Base-by-base conservation (phyloP, 768 basidiomycete species). In the Collybia sordida region DNA sequence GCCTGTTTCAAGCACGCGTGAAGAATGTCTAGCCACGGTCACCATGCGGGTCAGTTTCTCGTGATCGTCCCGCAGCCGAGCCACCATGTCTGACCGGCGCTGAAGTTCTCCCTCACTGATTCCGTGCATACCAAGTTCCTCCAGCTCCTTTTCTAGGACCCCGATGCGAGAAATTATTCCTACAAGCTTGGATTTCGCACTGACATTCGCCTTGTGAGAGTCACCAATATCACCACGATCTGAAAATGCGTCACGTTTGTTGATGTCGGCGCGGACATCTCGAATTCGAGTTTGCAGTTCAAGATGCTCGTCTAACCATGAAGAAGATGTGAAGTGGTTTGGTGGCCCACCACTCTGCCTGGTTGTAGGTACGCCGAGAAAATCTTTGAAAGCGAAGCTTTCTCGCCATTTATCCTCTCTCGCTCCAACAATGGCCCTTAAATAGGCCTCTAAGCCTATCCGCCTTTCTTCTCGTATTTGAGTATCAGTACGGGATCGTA, bases 101-200 rank as follows among this genome's bases (percentile, higher is more conserved):
- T 88, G 86, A 59, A 93, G 73, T 75, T 98, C 96, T n/a, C 96
- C 96, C 65, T 93, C 85, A 56, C 82, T 86, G 79, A 98, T 80
- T 31, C 90, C 92, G 36, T 73, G 72, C 65, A 82, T 66, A 6
- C 74, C 88, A 31, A 91, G 74, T 35, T 72, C 78, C 58, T 80
- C 74, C 59, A 95, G 70, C 8, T 85, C 92, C 56, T 76, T 74
- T 17, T 83, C 88, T 12, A 98, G 75, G 2, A 65, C 75, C 4
- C 85, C 83, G 18, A 95, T 77, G n/a, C 93, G 78, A 25, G 81
- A 72, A n/a, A 92, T 76, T 50, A 86, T 72, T 42, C 83, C 82
- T 19, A 90, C 89, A 28, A 95, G 82, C 68, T 86, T 82, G 64
- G 87, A 81, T 74, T 95, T 96, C 38, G 90, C 94, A 56, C 83